Percentiles rank a stretch among this genome's conserved stretches.
phyloP scores from a whole-genome alignment of 2,329 filamentous ascomycete species.

The Cladosporium sp. region DNA sequence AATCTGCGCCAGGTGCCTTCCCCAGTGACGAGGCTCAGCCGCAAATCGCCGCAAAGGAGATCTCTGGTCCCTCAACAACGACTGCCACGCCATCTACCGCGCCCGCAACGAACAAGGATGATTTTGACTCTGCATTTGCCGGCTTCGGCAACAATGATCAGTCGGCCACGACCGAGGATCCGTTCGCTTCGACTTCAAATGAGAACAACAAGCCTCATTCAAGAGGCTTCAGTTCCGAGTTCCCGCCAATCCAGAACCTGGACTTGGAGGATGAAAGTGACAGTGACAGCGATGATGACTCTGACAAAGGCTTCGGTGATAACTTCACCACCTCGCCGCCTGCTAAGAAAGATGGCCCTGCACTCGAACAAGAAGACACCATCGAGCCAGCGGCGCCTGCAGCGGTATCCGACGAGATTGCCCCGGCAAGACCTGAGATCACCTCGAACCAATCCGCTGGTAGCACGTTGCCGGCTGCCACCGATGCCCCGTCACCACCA shows the following conservation, averaged over 20 bases:
- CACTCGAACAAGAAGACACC: conserved; percentile 2
- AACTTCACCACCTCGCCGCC: conserved; percentile 70
- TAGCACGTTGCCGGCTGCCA: conserved; percentile 46
- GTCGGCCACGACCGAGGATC: conserved; percentile 22
- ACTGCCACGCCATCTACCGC: conserved; percentile 34
- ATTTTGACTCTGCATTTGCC: conserved; percentile 82
- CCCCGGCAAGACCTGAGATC: conserved; percentile 12
- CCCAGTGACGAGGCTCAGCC: conserved; percentile 9
- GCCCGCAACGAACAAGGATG: conserved; percentile 55
- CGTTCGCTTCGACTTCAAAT: conserved; percentile 39
- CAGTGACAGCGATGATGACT: conserved; percentile 67
- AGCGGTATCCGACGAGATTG: conserved; percentile 2
- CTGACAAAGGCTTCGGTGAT: conserved; percentile 72
- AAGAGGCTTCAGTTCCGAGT: conserved; percentile 54
- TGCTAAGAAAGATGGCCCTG: conserved; percentile 9
- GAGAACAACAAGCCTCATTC: conserved; percentile 35
- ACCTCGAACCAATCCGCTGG: conserved; percentile 28
- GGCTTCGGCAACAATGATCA: conserved; percentile 54
- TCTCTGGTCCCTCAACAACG: conserved; percentile 47
- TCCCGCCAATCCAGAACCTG: conserved; percentile 88
- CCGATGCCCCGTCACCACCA: conserved; percentile 57
- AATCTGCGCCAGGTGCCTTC: conserved; percentile 5
- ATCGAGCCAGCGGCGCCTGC: conserved; percentile 1
- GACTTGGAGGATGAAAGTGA: conserved; percentile 81
- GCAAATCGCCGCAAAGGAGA: conserved; percentile 26